Conservation (phyloP, 116 monocot genomes). For the Cymodocea nodosa region DNA sequence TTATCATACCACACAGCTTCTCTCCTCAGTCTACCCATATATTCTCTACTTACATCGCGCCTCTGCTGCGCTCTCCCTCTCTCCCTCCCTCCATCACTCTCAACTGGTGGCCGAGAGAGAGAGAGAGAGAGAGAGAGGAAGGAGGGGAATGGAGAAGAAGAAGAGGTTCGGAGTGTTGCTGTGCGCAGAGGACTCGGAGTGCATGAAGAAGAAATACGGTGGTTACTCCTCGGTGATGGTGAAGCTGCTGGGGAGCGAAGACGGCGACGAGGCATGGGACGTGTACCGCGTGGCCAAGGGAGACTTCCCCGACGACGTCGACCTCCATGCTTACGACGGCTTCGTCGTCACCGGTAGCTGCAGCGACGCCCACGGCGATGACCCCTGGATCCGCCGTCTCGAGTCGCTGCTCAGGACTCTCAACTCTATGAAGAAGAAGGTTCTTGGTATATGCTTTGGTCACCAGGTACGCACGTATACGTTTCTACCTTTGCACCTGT, state of each 20-base stretch:
- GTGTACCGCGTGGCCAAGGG: slow-evolving; percentile 40
- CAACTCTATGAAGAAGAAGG: slow-evolving; percentile 29
- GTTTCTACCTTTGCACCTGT: neutral
- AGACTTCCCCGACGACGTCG: slow-evolving; percentile 37
- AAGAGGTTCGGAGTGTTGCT: slow-evolving; percentile 43
- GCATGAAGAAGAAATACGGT: slow-evolving; percentile 39
- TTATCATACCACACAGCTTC: too few species aligned
- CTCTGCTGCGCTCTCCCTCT: too few species aligned
- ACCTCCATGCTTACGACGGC: slow-evolving; percentile 32
- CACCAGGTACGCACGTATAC: slow-evolving; percentile 41
- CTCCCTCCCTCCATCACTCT: too few species aligned
- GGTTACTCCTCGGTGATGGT: slow-evolving; percentile 45
- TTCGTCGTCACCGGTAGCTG: slow-evolving; percentile 76
- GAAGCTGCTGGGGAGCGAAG: slow-evolving; percentile 29
- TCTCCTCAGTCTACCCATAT: too few species aligned
- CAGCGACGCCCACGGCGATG: slow-evolving; percentile 63
- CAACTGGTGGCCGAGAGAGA: too few species aligned
- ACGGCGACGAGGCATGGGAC: slow-evolving; percentile 49
- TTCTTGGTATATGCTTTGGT: slow-evolving; percentile 83
- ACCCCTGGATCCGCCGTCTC: slow-evolving; percentile 48
- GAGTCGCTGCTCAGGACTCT: slow-evolving; percentile 26
- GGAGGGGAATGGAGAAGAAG: slow-evolving; percentile 1
- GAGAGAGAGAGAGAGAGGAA: too few species aligned
- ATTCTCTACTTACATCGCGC: too few species aligned
- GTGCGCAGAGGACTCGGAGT: slow-evolving; percentile 61